A percentile compares a stretch with the other conserved stretches of the same genome.
Evolutionary conservation across 2,329 filamentous ascomycete species (phyloP).

Genomic region (Amauroascus niger): DNA sequence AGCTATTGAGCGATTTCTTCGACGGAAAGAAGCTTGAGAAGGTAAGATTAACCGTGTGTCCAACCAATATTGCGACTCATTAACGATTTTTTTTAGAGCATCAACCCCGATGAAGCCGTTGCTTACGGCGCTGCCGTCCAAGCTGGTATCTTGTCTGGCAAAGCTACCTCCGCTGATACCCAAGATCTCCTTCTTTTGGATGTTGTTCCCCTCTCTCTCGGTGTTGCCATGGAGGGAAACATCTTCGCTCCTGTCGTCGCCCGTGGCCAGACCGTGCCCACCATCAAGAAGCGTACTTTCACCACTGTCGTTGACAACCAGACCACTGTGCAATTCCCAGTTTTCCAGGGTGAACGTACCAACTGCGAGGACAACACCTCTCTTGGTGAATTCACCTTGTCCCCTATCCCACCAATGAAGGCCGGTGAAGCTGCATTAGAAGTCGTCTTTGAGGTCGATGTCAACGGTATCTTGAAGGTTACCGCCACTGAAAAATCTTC

Average conservation of each 20-base stretch:
- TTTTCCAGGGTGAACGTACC: slow-evolving; percentile 91
- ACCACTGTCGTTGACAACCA: slow-evolving; percentile 62
- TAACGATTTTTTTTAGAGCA: slow-evolving; percentile 48
- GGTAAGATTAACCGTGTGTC: slow-evolving; percentile 26
- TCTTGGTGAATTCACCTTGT: slow-evolving; percentile 91
- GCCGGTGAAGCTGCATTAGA: slow-evolving; percentile 95
- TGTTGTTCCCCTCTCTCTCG: slow-evolving; percentile 89
- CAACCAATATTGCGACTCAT: neutral
- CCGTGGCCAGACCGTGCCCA: slow-evolving; percentile 65
- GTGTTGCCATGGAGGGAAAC: slow-evolving; percentile 99
- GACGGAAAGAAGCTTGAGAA: slow-evolving; percentile 99
- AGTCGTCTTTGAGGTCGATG: slow-evolving; percentile 97
- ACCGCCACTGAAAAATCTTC: slow-evolving; percentile 98
- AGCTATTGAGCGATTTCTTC: slow-evolving; percentile 98
- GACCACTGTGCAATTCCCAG: slow-evolving; percentile 79
- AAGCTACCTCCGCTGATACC: slow-evolving; percentile 91
- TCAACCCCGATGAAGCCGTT: slow-evolving; percentile 99
- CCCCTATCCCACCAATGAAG: slow-evolving; percentile 75
- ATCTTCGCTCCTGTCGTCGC: slow-evolving; percentile 93
- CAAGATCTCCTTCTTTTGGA: slow-evolving; percentile 90
- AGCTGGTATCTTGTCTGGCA: slow-evolving; percentile 96
- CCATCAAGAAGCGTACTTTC: slow-evolving; percentile 78
- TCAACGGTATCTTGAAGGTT: slow-evolving; percentile 99
- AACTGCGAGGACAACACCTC: slow-evolving; percentile 99
- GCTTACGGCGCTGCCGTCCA: slow-evolving; percentile 98